Conservation (phyloP, 805 yeast genomes). For the Starmerella stellata region DNA sequence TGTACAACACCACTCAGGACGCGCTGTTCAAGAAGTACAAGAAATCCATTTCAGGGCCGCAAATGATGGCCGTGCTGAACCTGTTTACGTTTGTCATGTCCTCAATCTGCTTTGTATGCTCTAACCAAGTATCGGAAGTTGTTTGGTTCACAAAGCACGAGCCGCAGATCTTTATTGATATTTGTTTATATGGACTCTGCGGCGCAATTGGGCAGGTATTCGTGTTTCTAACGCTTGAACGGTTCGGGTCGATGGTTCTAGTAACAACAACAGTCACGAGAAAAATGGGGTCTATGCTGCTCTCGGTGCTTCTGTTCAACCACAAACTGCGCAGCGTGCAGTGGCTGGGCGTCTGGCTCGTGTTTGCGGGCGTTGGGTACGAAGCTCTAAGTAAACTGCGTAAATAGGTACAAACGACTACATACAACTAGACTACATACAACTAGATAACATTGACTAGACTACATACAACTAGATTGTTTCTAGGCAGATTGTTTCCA, state of each 20-base stretch:
- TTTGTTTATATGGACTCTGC: slow-evolving; percentile 48
- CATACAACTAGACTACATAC: too few relatives aligned
- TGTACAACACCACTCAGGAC: slow-evolving; percentile 88
- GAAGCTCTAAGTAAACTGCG: slow-evolving; percentile 43
- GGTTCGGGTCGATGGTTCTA: slow-evolving; percentile 66
- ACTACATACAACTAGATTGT: not conserved
- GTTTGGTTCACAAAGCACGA: slow-evolving; percentile 32
- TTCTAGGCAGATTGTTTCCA: not conserved
- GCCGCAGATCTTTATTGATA: slow-evolving; percentile 40
- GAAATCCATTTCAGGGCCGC: slow-evolving; percentile 53
- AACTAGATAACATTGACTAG: not conserved
- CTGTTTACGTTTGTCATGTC: slow-evolving; percentile 28
- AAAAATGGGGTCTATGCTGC: slow-evolving; percentile 85
- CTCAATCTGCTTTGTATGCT: slow-evolving; percentile 27
- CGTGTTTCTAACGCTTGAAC: slow-evolving; percentile 65
- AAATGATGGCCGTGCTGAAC: slow-evolving; percentile 62
- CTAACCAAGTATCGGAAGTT: slow-evolving; percentile 39
- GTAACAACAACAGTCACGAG: slow-evolving; percentile 92
- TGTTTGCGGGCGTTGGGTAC: slow-evolving; percentile 67
- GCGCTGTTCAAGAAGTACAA: slow-evolving; percentile 41
- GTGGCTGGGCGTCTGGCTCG: slow-evolving; percentile 63
- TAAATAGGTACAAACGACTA: too few relatives aligned
- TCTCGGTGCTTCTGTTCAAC: slow-evolving; percentile 76
- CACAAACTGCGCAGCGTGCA: slow-evolving; percentile 47
- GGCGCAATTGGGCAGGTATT: slow-evolving; percentile 93